These are phyloP conservation scores for Trichoderma sp. DNA, from an alignment of 2,329 filamentous ascomycete species.

Conservation along the genomic window DNA sequence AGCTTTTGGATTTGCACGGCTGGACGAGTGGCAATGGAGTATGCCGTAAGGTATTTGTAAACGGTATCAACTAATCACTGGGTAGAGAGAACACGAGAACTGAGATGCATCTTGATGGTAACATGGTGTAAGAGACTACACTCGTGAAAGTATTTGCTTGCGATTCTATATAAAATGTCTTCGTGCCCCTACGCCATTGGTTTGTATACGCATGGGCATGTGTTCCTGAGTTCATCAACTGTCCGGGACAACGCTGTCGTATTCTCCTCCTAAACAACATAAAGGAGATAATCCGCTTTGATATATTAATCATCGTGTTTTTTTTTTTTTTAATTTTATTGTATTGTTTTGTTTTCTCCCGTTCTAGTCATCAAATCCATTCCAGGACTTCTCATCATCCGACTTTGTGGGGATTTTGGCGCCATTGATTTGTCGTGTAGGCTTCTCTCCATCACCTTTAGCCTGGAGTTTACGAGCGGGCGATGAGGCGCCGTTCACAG, in stretches of 20 bases:
- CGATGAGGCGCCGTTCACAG: conserved; percentile 34
- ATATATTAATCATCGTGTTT: neutral
- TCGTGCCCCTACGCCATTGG: neutral
- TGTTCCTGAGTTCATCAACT: neutral
- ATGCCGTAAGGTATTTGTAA: no score
- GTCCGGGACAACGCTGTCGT: neutral
- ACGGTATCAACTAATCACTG: neutral
- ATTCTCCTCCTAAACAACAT: neutral
- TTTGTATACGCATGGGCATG: conserved; percentile 1
- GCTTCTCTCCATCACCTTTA: conserved; percentile 32
- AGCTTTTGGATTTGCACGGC: neutral
- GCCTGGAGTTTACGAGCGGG: conserved; percentile 40
- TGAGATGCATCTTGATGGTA: neutral
- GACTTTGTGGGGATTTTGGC: conserved; percentile 31
- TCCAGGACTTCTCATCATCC: conserved; percentile 50
- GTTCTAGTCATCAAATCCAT: conserved; percentile 47
- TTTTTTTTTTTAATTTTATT: neutral
- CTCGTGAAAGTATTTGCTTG: neutral
- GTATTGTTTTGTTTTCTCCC: neutral
- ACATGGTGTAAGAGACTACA: neutral
- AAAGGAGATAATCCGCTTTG: neutral
- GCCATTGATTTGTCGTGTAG: conserved; percentile 26
- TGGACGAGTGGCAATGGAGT: neutral
- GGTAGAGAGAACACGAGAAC: neutral
- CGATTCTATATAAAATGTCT: neutral